These are phyloP conservation scores for Aspergillus bridgeri DNA, from an alignment of 495 filamentous ascomycete genomes.

Conservation along the genomic window DNA sequence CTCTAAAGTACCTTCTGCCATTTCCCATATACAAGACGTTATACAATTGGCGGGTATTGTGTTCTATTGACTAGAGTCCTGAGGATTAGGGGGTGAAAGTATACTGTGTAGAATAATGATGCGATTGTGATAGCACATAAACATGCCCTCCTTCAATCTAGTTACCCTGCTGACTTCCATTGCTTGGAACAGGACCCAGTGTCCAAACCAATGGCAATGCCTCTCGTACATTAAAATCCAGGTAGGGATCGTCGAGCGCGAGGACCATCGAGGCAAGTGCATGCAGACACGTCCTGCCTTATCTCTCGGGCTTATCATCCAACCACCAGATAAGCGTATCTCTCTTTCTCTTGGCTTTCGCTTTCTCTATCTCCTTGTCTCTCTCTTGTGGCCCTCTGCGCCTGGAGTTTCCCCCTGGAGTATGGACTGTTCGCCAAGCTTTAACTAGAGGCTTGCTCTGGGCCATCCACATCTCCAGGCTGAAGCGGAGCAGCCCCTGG, in stretches of 20 bases:
- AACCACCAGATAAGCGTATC: background rate
- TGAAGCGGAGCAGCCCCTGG: background rate
- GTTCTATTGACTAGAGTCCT: slow-evolving; percentile 9
- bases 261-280: too few species aligned
- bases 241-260: too few species aligned
- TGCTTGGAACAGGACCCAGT: too few species aligned
- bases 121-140: slow-evolving; percentile 42
- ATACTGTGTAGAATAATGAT: slow-evolving; percentile 34
- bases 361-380: too few species aligned
- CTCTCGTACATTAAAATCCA: too few species aligned
- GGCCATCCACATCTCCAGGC: background rate
- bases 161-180: background rate
- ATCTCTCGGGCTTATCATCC: slow-evolving; percentile 9
- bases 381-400: slow-evolving; percentile 9
- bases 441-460: slow-evolving; percentile 5
- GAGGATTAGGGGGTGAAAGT: slow-evolving; percentile 12
- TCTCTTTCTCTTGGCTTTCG: too few species aligned
- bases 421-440: slow-evolving; percentile 24
- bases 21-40: slow-evolving; percentile 6
- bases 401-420: slow-evolving; percentile 33
- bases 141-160: slow-evolving; percentile 13
- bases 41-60: slow-evolving; percentile 9
- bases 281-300: background rate
- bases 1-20: slow-evolving; percentile 9
- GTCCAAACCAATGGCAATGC: too few species aligned